Evolutionary conservation across 192 early-diverging fungal genomes (phyloP).

Genomic region (Phlyctochytrium planicorne): DNA sequence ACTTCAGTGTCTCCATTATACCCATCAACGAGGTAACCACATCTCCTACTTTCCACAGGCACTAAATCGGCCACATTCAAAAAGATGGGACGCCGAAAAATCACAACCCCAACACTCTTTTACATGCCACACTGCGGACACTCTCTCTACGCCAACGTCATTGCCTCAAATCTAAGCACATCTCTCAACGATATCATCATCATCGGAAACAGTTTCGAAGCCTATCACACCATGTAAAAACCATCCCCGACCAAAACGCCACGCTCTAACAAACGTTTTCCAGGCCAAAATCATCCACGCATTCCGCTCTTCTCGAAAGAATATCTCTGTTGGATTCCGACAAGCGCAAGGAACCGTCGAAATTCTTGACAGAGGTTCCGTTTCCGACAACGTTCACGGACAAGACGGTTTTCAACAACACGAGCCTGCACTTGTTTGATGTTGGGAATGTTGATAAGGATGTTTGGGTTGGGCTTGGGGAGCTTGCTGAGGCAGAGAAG

Average conservation of each 20-base stretch:
- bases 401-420: slow-evolving; percentile 35
- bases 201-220: slow-evolving; percentile 37
- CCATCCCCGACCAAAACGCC: not conserved
- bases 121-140: slow-evolving; percentile 46
- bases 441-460: slow-evolving; percentile 12
- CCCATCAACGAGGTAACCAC: slow-evolving; percentile 26
- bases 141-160: slow-evolving; percentile 32
- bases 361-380: slow-evolving; percentile 11
- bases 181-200: slow-evolving; percentile 13
- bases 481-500: too few relatives aligned
- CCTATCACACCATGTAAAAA: slow-evolving; percentile 24
- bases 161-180: slow-evolving; percentile 30
- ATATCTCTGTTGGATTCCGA: too few relatives aligned
- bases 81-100: slow-evolving; percentile 22
- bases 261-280: not conserved
- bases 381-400: slow-evolving; percentile 4
- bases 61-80: not conserved
- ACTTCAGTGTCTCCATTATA: slow-evolving; percentile 13
- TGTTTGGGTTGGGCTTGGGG: too few relatives aligned
- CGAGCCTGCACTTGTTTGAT: slow-evolving; percentile 32
- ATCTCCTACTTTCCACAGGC: not conserved
- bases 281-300: too few relatives aligned
- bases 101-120: slow-evolving; percentile 22
- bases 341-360: too few relatives aligned
- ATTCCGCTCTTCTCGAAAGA: too few relatives aligned